Evolutionary conservation across 768 basidiomycete species (phyloP), one percentile per base, ranked within the genome.

Genomic region (Suillus subaureus): DNA sequence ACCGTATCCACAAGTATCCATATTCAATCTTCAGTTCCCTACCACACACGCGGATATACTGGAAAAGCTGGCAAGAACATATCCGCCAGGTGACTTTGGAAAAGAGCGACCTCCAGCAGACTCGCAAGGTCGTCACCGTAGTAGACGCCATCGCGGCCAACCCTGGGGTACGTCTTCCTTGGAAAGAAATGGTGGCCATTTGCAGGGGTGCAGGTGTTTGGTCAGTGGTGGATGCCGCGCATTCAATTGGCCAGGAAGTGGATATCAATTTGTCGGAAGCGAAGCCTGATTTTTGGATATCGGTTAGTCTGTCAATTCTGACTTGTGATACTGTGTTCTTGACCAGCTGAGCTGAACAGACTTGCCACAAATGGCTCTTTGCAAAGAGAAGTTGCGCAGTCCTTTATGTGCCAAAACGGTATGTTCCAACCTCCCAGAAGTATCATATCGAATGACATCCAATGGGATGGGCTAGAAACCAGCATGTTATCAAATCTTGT

Each of bases 281-380:
- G 0, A 78, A 81, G 61, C 90, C 90, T 13, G 93, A 95, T 75
- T 93, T 94, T 71, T 93, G 88, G 88, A 79, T 89, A 28, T 89
- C 91, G 40, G 91, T 92, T 66, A 28, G 85, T 79, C 4, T 4
- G 21, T 51, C 26, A 7, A 28, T 35, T 35, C 43, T 16, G 4
- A n/a, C 28, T 18, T 3, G 18, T n/a, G 26, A 23, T 52, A 28
- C 11, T 31, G 21, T 31, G 7, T 21, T 57, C 31, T 23, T 58
- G 33, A 51, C 31, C 40, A 3, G 16, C 9, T 62, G 28, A 11
- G 12, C 39, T 6, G 2, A 16, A 62, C 66, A 92, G 87, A 94
- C 94, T 70, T 90, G 89, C 68, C 91, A 95, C 77, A 95, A 96
- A 76, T 96, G 94, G 93, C 78, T 94, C 2, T 88, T 83, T 69